Percentiles rank a stretch among this genome's conserved stretches.
phyloP scores from a whole-genome alignment of 495 filamentous ascomycete species.

The Neurospora sp. region DNA sequence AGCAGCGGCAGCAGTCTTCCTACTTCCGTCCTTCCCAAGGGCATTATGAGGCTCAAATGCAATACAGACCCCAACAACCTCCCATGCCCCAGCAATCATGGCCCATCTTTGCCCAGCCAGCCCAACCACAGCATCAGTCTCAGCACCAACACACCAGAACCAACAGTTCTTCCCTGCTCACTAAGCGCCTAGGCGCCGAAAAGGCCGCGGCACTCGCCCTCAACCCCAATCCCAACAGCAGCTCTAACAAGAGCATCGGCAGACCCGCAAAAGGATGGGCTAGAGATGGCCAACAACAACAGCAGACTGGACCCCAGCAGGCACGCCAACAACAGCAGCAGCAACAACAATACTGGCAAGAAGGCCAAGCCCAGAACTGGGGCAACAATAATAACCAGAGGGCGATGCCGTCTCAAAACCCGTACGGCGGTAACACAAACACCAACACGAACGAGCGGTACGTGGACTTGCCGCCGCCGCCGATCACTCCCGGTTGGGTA shows the following conservation, averaged over 20 bases:
- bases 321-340: not conserved
- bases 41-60: not conserved
- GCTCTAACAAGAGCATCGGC: not conserved
- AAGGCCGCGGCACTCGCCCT: constrained; percentile 33
- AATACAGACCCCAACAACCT: not conserved
- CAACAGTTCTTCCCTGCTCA: constrained; percentile 27
- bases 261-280: constrained; percentile 1
- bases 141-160: constrained; percentile 9
- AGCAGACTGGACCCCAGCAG: not conserved
- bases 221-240: not conserved
- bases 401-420: not conserved
- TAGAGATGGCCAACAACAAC: constrained; percentile 4
- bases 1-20: not conserved
- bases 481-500: constrained; percentile 40
- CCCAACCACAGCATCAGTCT: not conserved
- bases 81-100: not conserved
- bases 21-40: not conserved
- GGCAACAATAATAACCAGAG: not conserved
- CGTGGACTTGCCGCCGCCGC: constrained; percentile 15
- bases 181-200: constrained; percentile 39
- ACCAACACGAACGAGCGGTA: not conserved
- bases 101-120: not conserved
- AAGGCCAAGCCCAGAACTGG: constrained; percentile 1
- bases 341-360: constrained; percentile 7
- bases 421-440: not conserved